Evolutionary conservation across 129 eudicot genomes (phyloP).

Genomic region (Tagetes patula): DNA sequence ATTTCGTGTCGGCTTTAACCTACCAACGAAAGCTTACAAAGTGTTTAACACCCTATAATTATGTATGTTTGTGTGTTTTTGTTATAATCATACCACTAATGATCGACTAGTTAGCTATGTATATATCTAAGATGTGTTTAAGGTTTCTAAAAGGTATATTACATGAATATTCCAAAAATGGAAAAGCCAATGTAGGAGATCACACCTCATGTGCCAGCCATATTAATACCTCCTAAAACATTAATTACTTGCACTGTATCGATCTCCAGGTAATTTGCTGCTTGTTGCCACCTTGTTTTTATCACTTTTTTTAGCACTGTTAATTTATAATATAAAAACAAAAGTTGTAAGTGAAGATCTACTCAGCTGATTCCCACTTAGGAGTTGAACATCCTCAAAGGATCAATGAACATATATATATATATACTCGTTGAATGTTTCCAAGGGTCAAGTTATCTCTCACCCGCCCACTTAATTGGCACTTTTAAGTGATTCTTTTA

Average conservation of each 20-base stretch:
- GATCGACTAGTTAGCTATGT: background rate
- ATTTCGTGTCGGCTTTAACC: background rate
- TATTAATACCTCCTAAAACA: background rate
- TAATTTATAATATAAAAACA: too few relatives aligned
- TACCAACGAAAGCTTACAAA: background rate
- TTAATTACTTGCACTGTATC: background rate
- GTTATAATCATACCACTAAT: background rate
- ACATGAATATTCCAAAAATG: conserved; percentile 21
- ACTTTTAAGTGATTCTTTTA: conserved; percentile 8
- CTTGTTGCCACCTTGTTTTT: too few relatives aligned
- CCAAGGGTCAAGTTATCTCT: conserved; percentile 26
- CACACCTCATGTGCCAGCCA: conserved; percentile 9
- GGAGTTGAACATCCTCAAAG: conserved; percentile 4
- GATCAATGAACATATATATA: background rate
- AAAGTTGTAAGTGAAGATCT: conserved; percentile 34
- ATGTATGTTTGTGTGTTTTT: background rate
- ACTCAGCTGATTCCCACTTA: conserved; percentile 36
- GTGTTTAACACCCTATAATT: too few relatives aligned
- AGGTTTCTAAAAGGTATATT: conserved; percentile 16
- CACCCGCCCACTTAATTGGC: background rate
- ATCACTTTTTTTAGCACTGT: too few relatives aligned
- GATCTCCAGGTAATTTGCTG: too few relatives aligned
- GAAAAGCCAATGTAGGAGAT: conserved; percentile 7
- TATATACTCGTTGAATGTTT: conserved; percentile 20
- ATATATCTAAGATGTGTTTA: background rate